Evolutionary conservation across 1,139 yeast species (phyloP), one percentile per base, ranked within the genome.

Genomic region (Taphrina pruni): DNA sequence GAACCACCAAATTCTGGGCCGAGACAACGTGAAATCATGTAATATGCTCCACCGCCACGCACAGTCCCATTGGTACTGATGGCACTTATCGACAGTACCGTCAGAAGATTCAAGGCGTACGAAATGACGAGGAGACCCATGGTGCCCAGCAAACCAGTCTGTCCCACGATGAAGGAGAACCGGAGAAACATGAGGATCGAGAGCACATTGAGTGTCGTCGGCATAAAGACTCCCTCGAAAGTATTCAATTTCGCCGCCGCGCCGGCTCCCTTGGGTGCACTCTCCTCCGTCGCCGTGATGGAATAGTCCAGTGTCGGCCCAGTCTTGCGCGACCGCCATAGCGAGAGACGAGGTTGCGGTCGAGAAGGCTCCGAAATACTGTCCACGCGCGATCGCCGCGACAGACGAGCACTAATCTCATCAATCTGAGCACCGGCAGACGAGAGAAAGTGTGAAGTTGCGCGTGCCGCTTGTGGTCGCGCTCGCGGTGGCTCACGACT

Each of bases 1-100:
- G 90, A 86, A 5, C 94, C 95, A 8, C 95, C 95, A 76, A 89
- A 89, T 74, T 89, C 95, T 6, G 93, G 93, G 0, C 95, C 95
- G 70, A 89, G 80, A 20, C 90, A 86, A 71, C 95, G 79, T 41
- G 90, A 86, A 70, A 89, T 87, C 94, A 89, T 89, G 75, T 88
- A 89, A 77, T 89, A 89, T 0, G 94, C 92, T 21, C 95, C 95
- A 4, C 95, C 95, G 21, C 95, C 94, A 73, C 87, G 85, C 11
- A 89, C 95, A 0, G 90, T 88, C 6, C 95, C 95, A 76, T 89
- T 89, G 1, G 95, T 89, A 8, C 93, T 88, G 72, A 89, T 89
- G 43, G 95, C 95, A 71, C 91, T 87, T 73, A 89, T 84, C 8
- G 91, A 87, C 75, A 89, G 78, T 0, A 90, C 88, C 0, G 95